Conservation (phyloP, 176 grass and related monocot genomes). For the Hordeum vulgare region DNA sequence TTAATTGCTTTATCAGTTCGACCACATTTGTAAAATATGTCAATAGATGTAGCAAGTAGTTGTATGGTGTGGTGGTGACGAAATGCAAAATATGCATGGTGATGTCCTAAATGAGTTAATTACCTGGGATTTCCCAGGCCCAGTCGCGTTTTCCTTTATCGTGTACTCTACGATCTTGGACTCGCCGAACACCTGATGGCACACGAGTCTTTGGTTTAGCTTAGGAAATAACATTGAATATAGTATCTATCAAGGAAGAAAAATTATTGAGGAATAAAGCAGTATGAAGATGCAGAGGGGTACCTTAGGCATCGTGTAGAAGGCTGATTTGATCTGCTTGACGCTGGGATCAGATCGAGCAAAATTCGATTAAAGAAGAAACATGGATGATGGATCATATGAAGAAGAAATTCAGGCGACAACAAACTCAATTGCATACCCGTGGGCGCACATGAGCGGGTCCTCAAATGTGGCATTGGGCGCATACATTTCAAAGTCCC, state of each 20-base stretch:
- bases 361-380: background rate
- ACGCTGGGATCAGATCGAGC: background rate
- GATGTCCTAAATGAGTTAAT: background rate
- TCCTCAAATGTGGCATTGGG: slow-evolving; percentile 28
- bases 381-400: too few species aligned
- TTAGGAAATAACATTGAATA: background rate
- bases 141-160: background rate
- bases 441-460: slow-evolving; percentile 41
- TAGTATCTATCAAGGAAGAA: background rate
- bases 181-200: background rate
- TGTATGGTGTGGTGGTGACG: too few species aligned
- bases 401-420: background rate
- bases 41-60: too few species aligned
- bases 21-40: background rate
- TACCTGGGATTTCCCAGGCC: background rate
- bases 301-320: slow-evolving; percentile 40
- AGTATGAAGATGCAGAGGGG: background rate
- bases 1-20: background rate
- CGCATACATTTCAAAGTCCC: slow-evolving; percentile 36
- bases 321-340: slow-evolving; percentile 42
- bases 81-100: background rate
- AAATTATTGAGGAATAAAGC: background rate
- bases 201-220: background rate
- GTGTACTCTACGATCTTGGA: slow-evolving; percentile 32
- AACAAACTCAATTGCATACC: background rate